Conservation (phyloP, 169 alveolate species). For the Neospora caninum region DNA sequence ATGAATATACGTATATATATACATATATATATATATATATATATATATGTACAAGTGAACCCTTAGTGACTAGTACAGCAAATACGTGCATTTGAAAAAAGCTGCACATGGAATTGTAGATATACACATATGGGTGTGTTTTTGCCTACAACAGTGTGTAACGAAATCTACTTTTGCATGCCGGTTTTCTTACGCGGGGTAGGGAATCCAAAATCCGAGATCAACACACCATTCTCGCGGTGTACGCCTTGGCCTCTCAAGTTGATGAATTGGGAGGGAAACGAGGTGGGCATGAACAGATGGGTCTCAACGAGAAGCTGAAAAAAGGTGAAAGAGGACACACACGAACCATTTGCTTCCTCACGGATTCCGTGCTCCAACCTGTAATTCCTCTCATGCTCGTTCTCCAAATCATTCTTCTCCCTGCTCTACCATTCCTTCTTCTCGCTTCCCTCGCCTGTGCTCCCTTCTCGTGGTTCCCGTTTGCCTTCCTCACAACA, state of each 20-base stretch:
- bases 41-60: background rate
- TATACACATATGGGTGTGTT: too few species aligned
- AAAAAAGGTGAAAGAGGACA: background rate
- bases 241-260: conserved; percentile 12
- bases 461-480: too few species aligned
- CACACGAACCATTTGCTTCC: background rate
- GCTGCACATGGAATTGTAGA: background rate
- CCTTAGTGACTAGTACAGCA: background rate
- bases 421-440: too few species aligned
- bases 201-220: conserved; percentile 25
- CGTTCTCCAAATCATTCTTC: too few species aligned
- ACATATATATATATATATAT: background rate
- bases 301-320: conserved; percentile 3
- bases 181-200: background rate
- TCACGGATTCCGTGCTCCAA: background rate
- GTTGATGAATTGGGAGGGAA: background rate
- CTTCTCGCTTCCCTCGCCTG: too few species aligned
- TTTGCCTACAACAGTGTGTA: too few species aligned
- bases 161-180: too few species aligned
- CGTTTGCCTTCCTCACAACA: too few species aligned
- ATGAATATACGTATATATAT: background rate
- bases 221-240: background rate
- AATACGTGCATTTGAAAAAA: background rate
- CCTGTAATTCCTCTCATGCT: too few species aligned
- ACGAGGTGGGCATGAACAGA: background rate